These are phyloP conservation scores for Pelargonium nanum DNA, from an alignment of 345 rosid genomes.

Conservation along the genomic window DNA sequence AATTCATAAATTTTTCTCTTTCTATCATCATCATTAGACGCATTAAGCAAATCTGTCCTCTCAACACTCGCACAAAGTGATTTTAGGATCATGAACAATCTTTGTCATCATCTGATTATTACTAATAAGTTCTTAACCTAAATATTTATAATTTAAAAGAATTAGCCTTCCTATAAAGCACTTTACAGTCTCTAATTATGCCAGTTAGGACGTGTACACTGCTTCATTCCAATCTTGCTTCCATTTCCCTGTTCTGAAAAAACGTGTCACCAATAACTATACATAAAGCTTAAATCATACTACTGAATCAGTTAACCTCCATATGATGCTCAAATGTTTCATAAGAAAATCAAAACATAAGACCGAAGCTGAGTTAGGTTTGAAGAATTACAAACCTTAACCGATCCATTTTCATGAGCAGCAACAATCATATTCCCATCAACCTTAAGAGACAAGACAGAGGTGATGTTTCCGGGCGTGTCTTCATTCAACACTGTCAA, in stretches of 20 bases:
- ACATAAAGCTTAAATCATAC: not conserved
- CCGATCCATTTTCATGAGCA: conserved; percentile 63
- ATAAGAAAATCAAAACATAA: not conserved
- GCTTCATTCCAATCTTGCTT: not conserved
- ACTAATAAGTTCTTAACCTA: not conserved
- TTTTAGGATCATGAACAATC: not conserved
- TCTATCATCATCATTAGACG: not conserved
- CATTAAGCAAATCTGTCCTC: not conserved
- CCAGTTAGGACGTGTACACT: not conserved
- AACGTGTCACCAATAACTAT: not conserved
- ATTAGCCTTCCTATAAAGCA: not conserved
- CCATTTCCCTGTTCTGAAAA: not conserved
- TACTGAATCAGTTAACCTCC: not conserved
- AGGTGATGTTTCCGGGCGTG: conserved; percentile 31
- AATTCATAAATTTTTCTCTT: not conserved
- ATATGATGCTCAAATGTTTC: not conserved
- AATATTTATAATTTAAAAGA: no score
- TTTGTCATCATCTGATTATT: not conserved
- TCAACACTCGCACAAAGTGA: not conserved
- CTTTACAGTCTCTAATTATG: not conserved
- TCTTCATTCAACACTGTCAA: conserved; percentile 66
- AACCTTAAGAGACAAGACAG: conserved; percentile 53
- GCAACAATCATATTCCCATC: conserved; percentile 42
- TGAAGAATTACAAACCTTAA: conserved; percentile 37
- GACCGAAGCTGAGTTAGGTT: not conserved